Conservation (phyloP, 108 stramenopile genomes). For the Schizochytrium sp. region DNA sequence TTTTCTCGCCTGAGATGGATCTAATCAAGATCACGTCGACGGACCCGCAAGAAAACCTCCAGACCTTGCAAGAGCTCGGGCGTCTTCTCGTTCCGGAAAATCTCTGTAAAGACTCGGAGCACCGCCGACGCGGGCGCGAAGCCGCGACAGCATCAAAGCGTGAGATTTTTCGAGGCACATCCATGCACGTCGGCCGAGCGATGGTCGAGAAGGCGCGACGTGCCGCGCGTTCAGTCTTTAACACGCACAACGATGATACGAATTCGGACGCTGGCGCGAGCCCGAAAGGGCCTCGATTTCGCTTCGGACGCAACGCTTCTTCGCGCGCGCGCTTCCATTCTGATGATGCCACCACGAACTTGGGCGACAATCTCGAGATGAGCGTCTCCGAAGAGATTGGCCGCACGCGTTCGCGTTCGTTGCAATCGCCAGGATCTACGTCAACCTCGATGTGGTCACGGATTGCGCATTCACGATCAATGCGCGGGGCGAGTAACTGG, state of each 20-base stretch:
- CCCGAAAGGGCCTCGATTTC: not conserved
- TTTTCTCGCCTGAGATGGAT: slow-evolving; percentile 79
- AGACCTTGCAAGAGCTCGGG: not conserved
- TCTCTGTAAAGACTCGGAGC: not conserved
- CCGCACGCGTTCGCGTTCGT: too few relatives aligned
- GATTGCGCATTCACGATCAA: too few relatives aligned
- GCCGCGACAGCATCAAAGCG: not conserved
- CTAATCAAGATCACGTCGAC: slow-evolving; percentile 60
- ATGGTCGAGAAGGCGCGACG: not conserved
- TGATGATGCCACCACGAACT: too few relatives aligned
- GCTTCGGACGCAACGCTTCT: too few relatives aligned
- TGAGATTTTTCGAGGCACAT: not conserved
- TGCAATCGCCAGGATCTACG: too few relatives aligned
- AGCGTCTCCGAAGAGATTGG: too few relatives aligned
- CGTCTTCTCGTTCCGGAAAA: slow-evolving; percentile 3
- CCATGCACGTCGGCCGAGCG: not conserved
- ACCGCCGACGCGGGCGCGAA: slow-evolving; percentile 6
- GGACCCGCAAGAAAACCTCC: not conserved
- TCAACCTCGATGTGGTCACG: too few relatives aligned
- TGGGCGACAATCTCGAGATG: too few relatives aligned
- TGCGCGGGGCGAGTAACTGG: too few relatives aligned
- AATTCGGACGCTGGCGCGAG: not conserved
- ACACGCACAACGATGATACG: not conserved
- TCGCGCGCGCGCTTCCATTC: too few relatives aligned
- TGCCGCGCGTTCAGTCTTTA: not conserved